Evolutionary conservation across 139 green algal species (phyloP), one percentile per base, ranked within the genome.

Genomic region (Closterium sp.): DNA sequence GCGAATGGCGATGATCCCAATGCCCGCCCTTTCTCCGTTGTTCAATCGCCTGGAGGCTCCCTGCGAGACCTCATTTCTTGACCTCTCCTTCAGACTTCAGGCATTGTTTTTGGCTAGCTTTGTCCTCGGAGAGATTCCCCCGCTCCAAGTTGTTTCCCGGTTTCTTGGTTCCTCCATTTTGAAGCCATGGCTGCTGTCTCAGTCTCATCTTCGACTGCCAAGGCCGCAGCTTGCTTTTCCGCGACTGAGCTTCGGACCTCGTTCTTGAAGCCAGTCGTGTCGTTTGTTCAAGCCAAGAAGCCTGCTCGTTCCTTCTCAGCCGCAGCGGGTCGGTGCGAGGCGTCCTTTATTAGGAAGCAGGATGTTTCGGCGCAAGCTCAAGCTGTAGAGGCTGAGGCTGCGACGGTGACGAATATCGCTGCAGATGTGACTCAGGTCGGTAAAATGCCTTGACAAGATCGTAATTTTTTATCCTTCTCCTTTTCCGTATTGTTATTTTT

Each of bases 341-440:
- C 62, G 62, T 79, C 62, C 62, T 79, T 2, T 13, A 24, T 27
- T 27, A 79, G 62, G 62, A 79, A 79, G 62, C 62, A 79, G 17
- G 19, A 79, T 79, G 62, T 79, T 79, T 79, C 62, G 28, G n/a
- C 88, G 38, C 87, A 90, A 85, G 89, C 91, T 28, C 31, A 93
- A 93, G 89, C 91, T 13, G 89, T 89, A 24, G 45, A 93, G 17
- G 91, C 28, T 45, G 91, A 93, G 90, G 88, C 91, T 91, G 89
- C 91, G 31, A 70, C 31, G 79, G 38, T 19, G 17, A 92, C 91
- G 31, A 95, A 95, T 28, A 95, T 95, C 62, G 92, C 92, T 31
- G 32, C 94, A 29, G 90, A 95, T 91, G 92, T 95, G 31, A 95
- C 92, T 27, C 84, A 95, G 91, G 91, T 90, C 11, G 88, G 62